Conservation (phyloP, 2,329 filamentous ascomycete species). For the Colletotrichum ledebouriae region DNA sequence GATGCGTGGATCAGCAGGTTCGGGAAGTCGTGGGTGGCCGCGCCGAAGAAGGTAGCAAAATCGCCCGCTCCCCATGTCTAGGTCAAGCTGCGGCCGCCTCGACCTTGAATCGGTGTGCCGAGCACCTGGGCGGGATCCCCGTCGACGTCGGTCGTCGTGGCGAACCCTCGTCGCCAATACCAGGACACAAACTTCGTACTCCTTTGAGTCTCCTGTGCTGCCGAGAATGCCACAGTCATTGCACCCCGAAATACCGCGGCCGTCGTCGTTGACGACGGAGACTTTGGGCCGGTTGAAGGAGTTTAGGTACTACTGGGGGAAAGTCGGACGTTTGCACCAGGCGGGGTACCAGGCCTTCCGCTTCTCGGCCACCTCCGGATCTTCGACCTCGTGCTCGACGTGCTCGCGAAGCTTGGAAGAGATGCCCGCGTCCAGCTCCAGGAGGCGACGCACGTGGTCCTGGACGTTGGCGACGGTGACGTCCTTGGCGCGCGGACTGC, state of each 20-base stretch:
- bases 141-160: slow-evolving; percentile 44
- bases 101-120: slow-evolving; percentile 54
- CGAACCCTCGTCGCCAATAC: slow-evolving; percentile 54
- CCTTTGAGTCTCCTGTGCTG: slow-evolving; percentile 48
- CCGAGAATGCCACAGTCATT: slow-evolving; percentile 62
- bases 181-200: slow-evolving; percentile 61
- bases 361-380: slow-evolving; percentile 62
- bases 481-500: slow-evolving; percentile 34
- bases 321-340: slow-evolving; percentile 74
- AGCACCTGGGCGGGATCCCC: slow-evolving; percentile 28
- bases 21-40: slow-evolving; percentile 62
- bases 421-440: slow-evolving; percentile 56
- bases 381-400: slow-evolving; percentile 62
- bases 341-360: slow-evolving; percentile 71
- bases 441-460: slow-evolving; percentile 52
- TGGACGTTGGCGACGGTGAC: slow-evolving; percentile 40
- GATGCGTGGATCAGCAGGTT: slow-evolving; percentile 50
- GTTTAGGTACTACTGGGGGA: slow-evolving; percentile 70
- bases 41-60: slow-evolving; percentile 65
- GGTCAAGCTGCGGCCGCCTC: slow-evolving; percentile 57
- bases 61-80: slow-evolving; percentile 59
- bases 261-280: slow-evolving; percentile 70
- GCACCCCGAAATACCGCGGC: slow-evolving; percentile 61
- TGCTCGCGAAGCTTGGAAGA: slow-evolving; percentile 60
- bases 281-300: slow-evolving; percentile 72